These are phyloP conservation scores for Singerocomus inundabilis DNA, from an alignment of 1,284 basidiomycete genomes.

Conservation along the genomic window DNA sequence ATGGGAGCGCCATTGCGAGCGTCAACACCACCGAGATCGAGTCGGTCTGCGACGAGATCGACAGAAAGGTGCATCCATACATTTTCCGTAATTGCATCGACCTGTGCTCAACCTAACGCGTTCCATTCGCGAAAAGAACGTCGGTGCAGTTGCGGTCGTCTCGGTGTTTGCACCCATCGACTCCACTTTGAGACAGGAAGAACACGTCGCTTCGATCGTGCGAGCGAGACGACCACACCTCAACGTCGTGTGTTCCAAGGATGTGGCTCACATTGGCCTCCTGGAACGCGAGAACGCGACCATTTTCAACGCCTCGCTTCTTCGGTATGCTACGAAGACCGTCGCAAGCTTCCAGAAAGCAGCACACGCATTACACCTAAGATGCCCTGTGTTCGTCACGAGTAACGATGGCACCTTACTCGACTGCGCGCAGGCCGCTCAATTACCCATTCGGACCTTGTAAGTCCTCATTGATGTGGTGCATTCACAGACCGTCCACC, in stretches of 20 bases:
- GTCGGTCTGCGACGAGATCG: slow-evolving; percentile 31
- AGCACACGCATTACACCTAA: slow-evolving; percentile 44
- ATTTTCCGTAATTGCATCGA: not conserved
- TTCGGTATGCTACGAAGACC: slow-evolving; percentile 52
- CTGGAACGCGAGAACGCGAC: slow-evolving; percentile 62
- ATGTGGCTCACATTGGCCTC: slow-evolving; percentile 54
- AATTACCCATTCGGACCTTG: slow-evolving; percentile 62
- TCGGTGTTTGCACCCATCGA: slow-evolving; percentile 54
- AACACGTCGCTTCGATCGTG: slow-evolving; percentile 41
- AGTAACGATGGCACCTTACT: slow-evolving; percentile 61
- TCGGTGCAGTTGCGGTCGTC: slow-evolving; percentile 46
- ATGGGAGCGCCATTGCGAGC: slow-evolving; percentile 45
- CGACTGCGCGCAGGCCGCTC: slow-evolving; percentile 47
- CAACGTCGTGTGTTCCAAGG: slow-evolving; percentile 34
- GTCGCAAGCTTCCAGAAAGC: slow-evolving; percentile 52
- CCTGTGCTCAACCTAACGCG: slow-evolving; percentile 4
- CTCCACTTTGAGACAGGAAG: slow-evolving; percentile 44
- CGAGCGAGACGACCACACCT: slow-evolving; percentile 44
- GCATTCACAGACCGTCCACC: slow-evolving; percentile 4
- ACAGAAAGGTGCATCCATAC: slow-evolving; percentile 21
- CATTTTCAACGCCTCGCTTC: slow-evolving; percentile 61
- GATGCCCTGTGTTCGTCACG: slow-evolving; percentile 59
- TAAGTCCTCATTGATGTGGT: slow-evolving; percentile 10
- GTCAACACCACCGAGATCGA: slow-evolving; percentile 42
- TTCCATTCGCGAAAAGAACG: slow-evolving; percentile 33